Base-by-base conservation (phyloP, 78 protist species). In the Dictyostelium intermedium region DNA sequence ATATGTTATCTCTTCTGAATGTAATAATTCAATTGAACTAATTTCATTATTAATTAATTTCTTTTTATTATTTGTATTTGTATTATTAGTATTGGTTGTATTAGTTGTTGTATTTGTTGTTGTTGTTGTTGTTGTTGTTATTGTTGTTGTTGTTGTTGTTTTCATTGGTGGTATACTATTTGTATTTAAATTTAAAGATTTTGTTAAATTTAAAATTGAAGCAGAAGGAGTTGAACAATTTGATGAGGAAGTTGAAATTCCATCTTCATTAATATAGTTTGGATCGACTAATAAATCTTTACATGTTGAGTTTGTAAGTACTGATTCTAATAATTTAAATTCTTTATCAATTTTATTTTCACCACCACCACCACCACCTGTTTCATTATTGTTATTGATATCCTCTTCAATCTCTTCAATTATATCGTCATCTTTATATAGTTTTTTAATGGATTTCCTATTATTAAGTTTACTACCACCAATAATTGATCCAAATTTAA, bases 291-390 rank as follows among this genome's bases (percentile, higher is more conserved):
- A 35, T 60, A 61, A 63, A 45, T 78, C 85, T 50, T 60, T 60
- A 78, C 69, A 61, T 11, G 39, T 56, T 66, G 84, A 60, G n/a
- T 89, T 79, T 27, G 81, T 14, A 20, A 89, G 34, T 11, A 79
- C 73, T 0, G 85, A 47, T 50, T 89, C 94, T 34, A 89, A 80
- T 45, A 89, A 25, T 39, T 80, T 25, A 47, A 79, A n/a, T n/a
- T 89, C 94, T 72, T 72, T 72, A n/a, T 61, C 72, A 16, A 60
- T 23, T 60, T 60, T 60, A 66, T 18, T 14, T 18, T 18, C 32
- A 13, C 18, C 30, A n/a, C 18, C 2, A 60, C 4, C n/a, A 25
- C n/a, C 25, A 60, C 25, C 11, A 23, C 11, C 8, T 23, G 18
- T 9, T 20, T 61, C 7, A 34, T 69, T 69, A 13, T 2, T 34